These are phyloP conservation scores for Verticillium dahliae DNA, from an alignment of 2,329 filamentous ascomycete species.

Conservation along the genomic window DNA sequence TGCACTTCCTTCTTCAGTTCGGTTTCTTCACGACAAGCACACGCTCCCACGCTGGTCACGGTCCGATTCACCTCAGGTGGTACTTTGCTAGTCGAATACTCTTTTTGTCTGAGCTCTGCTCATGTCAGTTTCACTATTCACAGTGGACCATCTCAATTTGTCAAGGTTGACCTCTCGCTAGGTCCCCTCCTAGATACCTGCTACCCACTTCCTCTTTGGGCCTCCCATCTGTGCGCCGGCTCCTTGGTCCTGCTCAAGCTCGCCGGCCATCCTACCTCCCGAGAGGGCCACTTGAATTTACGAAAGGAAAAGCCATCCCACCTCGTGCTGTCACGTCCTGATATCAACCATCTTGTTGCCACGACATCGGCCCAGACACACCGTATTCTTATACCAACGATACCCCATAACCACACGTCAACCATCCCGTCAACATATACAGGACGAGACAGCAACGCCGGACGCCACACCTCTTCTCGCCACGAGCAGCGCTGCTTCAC, in stretches of 20 bases:
- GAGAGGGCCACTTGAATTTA: constrained; percentile 2
- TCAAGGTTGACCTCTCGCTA: constrained; percentile 16
- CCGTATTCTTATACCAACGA: constrained; percentile 7
- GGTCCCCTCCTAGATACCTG: constrained; percentile 20
- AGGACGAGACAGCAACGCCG: no score
- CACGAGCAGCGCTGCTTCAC: constrained; percentile 1
- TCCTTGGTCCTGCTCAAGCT: constrained; percentile 16
- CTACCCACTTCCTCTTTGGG: constrained; percentile 33
- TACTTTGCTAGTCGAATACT: constrained; percentile 10
- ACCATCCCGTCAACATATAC: background rate
- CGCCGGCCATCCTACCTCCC: constrained; percentile 3
- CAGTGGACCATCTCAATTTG: constrained; percentile 14
- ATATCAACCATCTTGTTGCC: background rate
- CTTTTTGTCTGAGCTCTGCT: constrained; percentile 18
- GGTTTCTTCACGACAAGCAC: constrained; percentile 11
- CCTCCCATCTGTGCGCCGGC: constrained; percentile 26
- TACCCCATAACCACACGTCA: background rate
- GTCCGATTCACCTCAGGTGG: constrained; percentile 9
- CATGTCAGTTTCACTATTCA: constrained; percentile 19
- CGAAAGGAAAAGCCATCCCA: constrained; percentile 12
- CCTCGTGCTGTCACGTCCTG: background rate
- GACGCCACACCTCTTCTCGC: background rate
- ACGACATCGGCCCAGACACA: constrained; percentile 12
- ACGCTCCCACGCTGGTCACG: constrained; percentile 3
- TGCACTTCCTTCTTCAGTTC: constrained; percentile 15